Evolutionary conservation across 2,329 filamentous ascomycete species (phyloP).

Genomic region (Ramularia endophylla): DNA sequence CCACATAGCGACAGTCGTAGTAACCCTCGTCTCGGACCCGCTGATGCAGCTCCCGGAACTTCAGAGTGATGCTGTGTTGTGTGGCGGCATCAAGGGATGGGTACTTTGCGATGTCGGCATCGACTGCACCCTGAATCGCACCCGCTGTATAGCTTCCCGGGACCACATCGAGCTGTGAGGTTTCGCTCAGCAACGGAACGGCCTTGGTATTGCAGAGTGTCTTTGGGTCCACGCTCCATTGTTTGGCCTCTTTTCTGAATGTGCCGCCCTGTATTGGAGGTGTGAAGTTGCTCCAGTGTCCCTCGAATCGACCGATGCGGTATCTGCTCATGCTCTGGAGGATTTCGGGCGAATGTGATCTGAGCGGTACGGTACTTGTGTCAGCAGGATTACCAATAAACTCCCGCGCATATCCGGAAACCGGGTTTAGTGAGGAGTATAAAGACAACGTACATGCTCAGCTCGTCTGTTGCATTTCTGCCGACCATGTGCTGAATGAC

Average conservation of each 20-base stretch:
- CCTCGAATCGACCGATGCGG: conserved; percentile 73
- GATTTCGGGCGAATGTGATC: conserved; percentile 45
- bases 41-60: conserved; percentile 54
- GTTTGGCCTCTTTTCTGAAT: conserved; percentile 46
- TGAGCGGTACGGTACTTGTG: conserved; percentile 1
- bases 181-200: conserved; percentile 7
- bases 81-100: conserved; percentile 51
- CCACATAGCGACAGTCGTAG: conserved; percentile 53
- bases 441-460: conserved; percentile 46
- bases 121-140: conserved; percentile 34
- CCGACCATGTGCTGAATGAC: conserved; percentile 67
- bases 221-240: conserved; percentile 1
- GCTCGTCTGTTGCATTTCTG: conserved; percentile 54
- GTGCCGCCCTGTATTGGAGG: conserved; percentile 85
- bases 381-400: neutral
- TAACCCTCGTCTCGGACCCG: conserved; percentile 50
- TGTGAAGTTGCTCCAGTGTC: conserved; percentile 75
- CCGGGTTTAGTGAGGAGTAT: neutral
- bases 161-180: conserved; percentile 8
- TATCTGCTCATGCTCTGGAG: conserved; percentile 64
- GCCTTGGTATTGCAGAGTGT: conserved; percentile 1
- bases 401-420: neutral
- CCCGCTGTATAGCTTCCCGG: conserved; percentile 30
- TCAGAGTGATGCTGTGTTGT: conserved; percentile 50
- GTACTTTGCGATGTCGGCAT: conserved; percentile 33